These are phyloP conservation scores for Curvularia eragrostidis DNA, from an alignment of 2,329 filamentous ascomycete genomes.

Conservation along the genomic window DNA sequence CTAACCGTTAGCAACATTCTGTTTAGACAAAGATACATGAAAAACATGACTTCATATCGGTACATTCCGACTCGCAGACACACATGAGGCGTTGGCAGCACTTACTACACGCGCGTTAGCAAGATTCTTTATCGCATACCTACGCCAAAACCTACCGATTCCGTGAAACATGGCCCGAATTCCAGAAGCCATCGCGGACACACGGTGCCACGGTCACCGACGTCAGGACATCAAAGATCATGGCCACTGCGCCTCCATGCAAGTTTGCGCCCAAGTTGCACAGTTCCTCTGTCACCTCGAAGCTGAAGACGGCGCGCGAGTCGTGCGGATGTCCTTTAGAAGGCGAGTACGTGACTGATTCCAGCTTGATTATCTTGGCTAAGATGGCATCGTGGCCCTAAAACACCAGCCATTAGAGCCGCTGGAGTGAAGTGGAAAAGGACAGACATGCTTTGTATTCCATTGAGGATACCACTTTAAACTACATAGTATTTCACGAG, in stretches of 20 bases:
- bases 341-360: slow-evolving; percentile 42
- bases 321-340: slow-evolving; percentile 38
- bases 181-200: slow-evolving; percentile 50
- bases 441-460: slow-evolving; percentile 33
- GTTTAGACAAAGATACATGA: neutral
- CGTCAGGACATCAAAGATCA: slow-evolving; percentile 64
- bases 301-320: slow-evolving; percentile 52
- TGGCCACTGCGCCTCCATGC: slow-evolving; percentile 61
- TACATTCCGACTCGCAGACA: neutral
- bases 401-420: slow-evolving; percentile 8
- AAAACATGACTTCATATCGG: neutral
- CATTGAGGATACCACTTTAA: slow-evolving; percentile 25
- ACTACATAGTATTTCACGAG: slow-evolving; percentile 19
- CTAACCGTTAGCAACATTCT: slow-evolving; percentile 16
- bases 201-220: slow-evolving; percentile 48
- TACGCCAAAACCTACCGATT: slow-evolving; percentile 19
- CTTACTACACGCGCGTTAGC: slow-evolving; percentile 24
- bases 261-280: slow-evolving; percentile 55
- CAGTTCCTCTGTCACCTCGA: slow-evolving; percentile 54
- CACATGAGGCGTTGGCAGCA: neutral
- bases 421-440: too few species aligned
- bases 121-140: neutral
- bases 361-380: slow-evolving; percentile 42
- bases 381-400: slow-evolving; percentile 45
- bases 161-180: slow-evolving; percentile 52